Percentiles rank a stretch among this genome's conserved stretches.
Conservation (phyloP, 495 filamentous ascomycete genomes). For the Annulohypoxylon stygium region DNA sequence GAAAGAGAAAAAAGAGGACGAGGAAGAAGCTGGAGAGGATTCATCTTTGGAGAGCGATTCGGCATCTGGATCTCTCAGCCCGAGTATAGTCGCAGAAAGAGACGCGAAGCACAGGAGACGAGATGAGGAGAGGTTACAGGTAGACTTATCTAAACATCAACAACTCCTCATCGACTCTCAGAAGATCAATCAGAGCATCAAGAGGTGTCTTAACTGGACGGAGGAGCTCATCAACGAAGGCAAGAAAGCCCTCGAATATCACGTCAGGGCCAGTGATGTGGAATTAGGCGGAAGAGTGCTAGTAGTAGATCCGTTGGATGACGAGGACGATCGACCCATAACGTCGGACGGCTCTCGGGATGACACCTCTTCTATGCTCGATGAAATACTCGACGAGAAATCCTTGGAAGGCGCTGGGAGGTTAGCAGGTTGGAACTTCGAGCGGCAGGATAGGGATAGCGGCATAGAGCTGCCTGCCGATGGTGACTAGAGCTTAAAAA, state of each 20-base stretch:
- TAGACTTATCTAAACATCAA: constrained; percentile 90
- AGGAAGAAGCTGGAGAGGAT: constrained; percentile 57
- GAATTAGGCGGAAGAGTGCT: constrained; percentile 86
- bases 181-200: constrained; percentile 93
- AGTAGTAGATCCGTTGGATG: constrained; percentile 76
- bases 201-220: constrained; percentile 85
- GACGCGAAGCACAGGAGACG: constrained; percentile 62
- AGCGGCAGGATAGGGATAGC: constrained; percentile 66
- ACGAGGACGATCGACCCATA: constrained; percentile 60
- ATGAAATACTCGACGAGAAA: constrained; percentile 36
- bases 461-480: constrained; percentile 62
- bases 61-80: constrained; percentile 61
- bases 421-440: constrained; percentile 51
- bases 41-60: constrained; percentile 57
- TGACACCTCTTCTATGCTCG: constrained; percentile 39
- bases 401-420: constrained; percentile 25
- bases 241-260: constrained; percentile 85
- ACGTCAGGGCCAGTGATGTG: constrained; percentile 80
- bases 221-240: constrained; percentile 91
- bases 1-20: constrained; percentile 45
- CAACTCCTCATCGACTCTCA: constrained; percentile 88
- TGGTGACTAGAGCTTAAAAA: constrained; percentile 42
- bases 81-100: constrained; percentile 58
- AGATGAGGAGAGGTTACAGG: constrained; percentile 82
- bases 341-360: constrained; percentile 36